Evolutionary conservation across 2,329 filamentous ascomycete genomes (phyloP).

Genomic region (Fusarium domesticum): DNA sequence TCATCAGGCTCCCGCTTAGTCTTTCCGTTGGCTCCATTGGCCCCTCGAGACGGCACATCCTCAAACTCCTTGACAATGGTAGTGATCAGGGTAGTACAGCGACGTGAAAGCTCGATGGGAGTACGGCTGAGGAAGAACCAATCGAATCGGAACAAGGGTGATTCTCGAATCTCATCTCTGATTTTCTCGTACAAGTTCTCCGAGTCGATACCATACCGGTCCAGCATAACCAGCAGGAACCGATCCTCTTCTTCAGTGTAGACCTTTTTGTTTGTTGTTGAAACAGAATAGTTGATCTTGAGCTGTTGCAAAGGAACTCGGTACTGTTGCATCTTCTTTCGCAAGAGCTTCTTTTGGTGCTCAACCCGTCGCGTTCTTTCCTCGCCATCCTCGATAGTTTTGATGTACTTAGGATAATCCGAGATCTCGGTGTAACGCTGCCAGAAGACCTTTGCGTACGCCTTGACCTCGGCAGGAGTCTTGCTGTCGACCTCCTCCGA

Average conservation of each 20-base stretch:
- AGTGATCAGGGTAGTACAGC: conserved; percentile 90
- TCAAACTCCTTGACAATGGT: conserved; percentile 96
- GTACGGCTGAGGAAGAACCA: conserved; percentile 99
- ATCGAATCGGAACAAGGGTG: conserved; percentile 93
- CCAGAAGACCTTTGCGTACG: conserved; percentile 96
- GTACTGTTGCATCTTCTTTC: conserved; percentile 94
- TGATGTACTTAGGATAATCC: conserved; percentile 85
- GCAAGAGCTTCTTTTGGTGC: conserved; percentile 87
- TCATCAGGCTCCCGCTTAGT: conserved; percentile 74
- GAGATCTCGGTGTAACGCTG: conserved; percentile 86
- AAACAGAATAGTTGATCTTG: conserved; percentile 98
- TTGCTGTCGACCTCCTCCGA: conserved; percentile 91
- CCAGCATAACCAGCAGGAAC: conserved; percentile 88
- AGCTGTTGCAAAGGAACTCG: conserved; percentile 96
- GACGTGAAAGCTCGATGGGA: conserved; percentile 83
- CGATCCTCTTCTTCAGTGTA: conserved; percentile 98
- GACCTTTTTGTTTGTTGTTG: conserved; percentile 99
- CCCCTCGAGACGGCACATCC: conserved; percentile 52
- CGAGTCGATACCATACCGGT: conserved; percentile 87
- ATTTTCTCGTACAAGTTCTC: conserved; percentile 90
- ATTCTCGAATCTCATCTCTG: conserved; percentile 94
- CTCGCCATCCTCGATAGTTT: conserved; percentile 88
- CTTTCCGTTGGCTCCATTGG: conserved; percentile 63
- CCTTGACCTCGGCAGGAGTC: conserved; percentile 76
- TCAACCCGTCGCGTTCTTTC: conserved; percentile 85